Evolutionary conservation across 352 stramenopile genomes (phyloP).

Genomic region (Globisporangium emineosum): DNA sequence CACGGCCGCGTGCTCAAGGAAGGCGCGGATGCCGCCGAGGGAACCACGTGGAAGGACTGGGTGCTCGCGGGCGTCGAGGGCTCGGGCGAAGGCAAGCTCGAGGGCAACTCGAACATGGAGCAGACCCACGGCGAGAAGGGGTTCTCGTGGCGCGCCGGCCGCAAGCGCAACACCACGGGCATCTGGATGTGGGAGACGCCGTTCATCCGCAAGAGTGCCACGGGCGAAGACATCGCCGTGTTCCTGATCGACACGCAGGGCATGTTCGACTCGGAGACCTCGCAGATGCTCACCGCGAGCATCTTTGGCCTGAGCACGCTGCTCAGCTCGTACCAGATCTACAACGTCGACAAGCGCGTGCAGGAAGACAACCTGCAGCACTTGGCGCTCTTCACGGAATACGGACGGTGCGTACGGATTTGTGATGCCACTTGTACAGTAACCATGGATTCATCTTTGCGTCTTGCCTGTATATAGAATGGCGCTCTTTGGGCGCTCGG

Average conservation of each 20-base stretch:
- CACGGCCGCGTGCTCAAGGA: slow-evolving; percentile 48
- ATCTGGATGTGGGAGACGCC: slow-evolving; percentile 99
- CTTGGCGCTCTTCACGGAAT: slow-evolving; percentile 99
- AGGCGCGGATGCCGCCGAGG: slow-evolving; percentile 39
- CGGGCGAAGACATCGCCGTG: slow-evolving; percentile 90
- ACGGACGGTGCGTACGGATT: slow-evolving; percentile 80
- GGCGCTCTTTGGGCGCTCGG: slow-evolving; percentile 61
- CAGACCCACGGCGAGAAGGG: slow-evolving; percentile 76
- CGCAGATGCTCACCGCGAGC: slow-evolving; percentile 96
- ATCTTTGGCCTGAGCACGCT: slow-evolving; percentile 99
- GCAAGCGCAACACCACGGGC: slow-evolving; percentile 97
- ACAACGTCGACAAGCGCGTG: slow-evolving; percentile 99
- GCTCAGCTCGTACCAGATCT: slow-evolving; percentile 97
- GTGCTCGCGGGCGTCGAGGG: slow-evolving; percentile 56
- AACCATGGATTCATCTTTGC: background rate
- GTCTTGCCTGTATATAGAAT: slow-evolving; percentile 35
- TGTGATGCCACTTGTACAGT: background rate
- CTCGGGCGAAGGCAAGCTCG: slow-evolving; percentile 51
- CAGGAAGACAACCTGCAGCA: slow-evolving; percentile 99
- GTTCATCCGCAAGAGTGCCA: slow-evolving; percentile 91
- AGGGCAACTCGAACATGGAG: slow-evolving; percentile 84
- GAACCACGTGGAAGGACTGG: slow-evolving; percentile 57
- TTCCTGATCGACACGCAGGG: slow-evolving; percentile 99
- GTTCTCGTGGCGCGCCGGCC: slow-evolving; percentile 96
- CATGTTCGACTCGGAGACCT: slow-evolving; percentile 99